These are phyloP conservation scores for Cyclotella distinguenda DNA, from an alignment of 108 stramenopile genomes.

Conservation along the genomic window DNA sequence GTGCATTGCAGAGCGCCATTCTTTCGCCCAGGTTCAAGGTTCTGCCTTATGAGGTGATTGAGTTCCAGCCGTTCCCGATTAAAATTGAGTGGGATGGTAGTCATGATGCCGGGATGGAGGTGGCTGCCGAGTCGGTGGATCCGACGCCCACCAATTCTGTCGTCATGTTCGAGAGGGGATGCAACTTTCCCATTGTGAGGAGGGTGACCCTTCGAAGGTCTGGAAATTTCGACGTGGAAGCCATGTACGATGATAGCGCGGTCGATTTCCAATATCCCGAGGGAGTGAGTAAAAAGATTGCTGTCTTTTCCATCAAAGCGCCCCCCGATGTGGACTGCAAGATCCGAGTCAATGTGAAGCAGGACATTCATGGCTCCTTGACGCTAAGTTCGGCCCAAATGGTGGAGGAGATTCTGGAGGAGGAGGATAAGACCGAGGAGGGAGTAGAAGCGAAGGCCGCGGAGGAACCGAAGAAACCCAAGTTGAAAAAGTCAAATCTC, in stretches of 20 bases:
- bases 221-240: conserved; percentile 76
- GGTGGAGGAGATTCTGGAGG: conserved; percentile 91
- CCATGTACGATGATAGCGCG: conserved; percentile 67
- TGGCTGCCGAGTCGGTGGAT: conserved; percentile 54
- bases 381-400: conserved; percentile 88
- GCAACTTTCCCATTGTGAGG: conserved; percentile 90
- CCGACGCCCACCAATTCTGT: conserved; percentile 79
- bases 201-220: conserved; percentile 87
- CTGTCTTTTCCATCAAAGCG: conserved; percentile 69
- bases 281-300: conserved; percentile 56
- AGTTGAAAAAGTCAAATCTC: conserved; percentile 88
- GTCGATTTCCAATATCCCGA: conserved; percentile 48
- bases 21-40: conserved; percentile 97
- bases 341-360: conserved; percentile 96
- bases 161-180: conserved; percentile 88
- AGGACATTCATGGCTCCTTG: conserved; percentile 92
- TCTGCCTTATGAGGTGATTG: conserved; percentile 91
- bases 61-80: conserved; percentile 87
- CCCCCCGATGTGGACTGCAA: conserved; percentile 72
- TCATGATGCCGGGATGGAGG: conserved; percentile 55
- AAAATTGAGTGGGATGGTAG: conserved; percentile 90
- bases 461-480: conserved; percentile 77
- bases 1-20: conserved; percentile 96
- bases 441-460: conserved; percentile 47
- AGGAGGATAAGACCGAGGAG: conserved; percentile 48